Conservation (phyloP, 1,284 basidiomycete species). For the Microbotryomycetes sp. region DNA sequence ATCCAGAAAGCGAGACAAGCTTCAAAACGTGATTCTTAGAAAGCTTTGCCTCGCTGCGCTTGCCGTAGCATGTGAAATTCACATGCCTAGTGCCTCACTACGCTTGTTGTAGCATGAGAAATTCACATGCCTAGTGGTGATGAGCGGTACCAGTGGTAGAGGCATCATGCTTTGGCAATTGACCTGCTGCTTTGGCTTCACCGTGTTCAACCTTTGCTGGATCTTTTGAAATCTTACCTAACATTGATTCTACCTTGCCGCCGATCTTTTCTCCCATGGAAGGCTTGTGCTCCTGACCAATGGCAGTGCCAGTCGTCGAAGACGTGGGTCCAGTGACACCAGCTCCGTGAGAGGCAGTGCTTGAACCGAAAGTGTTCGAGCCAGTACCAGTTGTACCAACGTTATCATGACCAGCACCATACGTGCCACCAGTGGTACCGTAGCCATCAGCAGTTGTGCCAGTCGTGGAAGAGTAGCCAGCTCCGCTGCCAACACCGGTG, state of each 20-base stretch:
- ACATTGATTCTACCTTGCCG: constrained; percentile 6
- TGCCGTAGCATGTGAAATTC: no score
- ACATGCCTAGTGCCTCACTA: no score
- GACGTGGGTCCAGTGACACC: not conserved
- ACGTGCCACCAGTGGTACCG: not conserved
- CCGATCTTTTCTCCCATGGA: constrained; percentile 18
- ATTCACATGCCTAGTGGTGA: no score
- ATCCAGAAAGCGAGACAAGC: no score
- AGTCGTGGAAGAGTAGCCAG: not conserved
- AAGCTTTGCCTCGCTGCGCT: no score
- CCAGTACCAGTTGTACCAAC: not conserved
- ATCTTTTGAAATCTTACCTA: constrained; percentile 25
- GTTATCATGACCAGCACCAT: not conserved
- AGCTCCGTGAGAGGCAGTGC: not conserved
- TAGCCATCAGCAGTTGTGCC: not conserved
- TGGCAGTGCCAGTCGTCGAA: not conserved
- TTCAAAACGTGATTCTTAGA: no score
- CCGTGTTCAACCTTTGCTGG: constrained; percentile 6
- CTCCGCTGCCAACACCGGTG: not conserved
- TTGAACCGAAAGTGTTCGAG: not conserved
- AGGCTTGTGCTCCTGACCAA: constrained; percentile 9
- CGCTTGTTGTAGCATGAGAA: no score
- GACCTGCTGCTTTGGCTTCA: not conserved
- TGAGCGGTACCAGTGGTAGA: not conserved
- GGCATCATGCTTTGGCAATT: not conserved